Evolutionary conservation across 192 early-diverging fungal species (phyloP), one percentile per base, ranked within the genome.

Genomic region (Linnemannia zychae): DNA sequence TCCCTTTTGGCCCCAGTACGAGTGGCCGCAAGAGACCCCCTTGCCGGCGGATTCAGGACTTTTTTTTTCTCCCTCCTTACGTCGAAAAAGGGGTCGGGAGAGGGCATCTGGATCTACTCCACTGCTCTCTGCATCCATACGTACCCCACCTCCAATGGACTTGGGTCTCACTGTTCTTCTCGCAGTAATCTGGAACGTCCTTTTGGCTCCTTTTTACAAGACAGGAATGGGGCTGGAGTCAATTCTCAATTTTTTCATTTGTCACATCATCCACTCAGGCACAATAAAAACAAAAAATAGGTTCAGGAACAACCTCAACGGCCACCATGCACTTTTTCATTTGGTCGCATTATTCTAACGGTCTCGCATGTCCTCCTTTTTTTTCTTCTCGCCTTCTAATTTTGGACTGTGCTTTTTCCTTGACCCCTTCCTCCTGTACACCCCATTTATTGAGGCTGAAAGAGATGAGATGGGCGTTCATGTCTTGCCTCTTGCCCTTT

Each of bases 381-480:
- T 17, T 49, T 17, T 49, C 48, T 49, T 49, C 48, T 1, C 48
- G 24, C 57, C 13, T 31, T 63, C 28, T n/a, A 63, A 44, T 44
- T 44, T 44, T 3, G 40, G 40, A 44, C 4, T 44, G 9, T 44
- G 3, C 40, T 44, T 3, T 12, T 28, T 31, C 28, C 28, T 24
- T 24, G 16, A 2, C 13, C 13, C 48, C 48, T 49, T 49, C 12
- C 4, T 15, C 11, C 2, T 28, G 40, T 3, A 44, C 40, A 44
- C 40, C 28, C 1, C 53, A 28, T 60, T 60, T n/a, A n/a, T n/a
- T n/a, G n/a, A n/a, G n/a, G 53, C n/a, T 3, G 12, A 63, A 63
- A 33, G 48, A 49, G 57, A 63, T 63, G 57, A 63, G 28, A 63
- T 63, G 57, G 57, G 57, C 57, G 28, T 63, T 63, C 24, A 63